Base-by-base conservation (phyloP, 176 grass and related monocot genomes). In the Ensete glaucum region DNA sequence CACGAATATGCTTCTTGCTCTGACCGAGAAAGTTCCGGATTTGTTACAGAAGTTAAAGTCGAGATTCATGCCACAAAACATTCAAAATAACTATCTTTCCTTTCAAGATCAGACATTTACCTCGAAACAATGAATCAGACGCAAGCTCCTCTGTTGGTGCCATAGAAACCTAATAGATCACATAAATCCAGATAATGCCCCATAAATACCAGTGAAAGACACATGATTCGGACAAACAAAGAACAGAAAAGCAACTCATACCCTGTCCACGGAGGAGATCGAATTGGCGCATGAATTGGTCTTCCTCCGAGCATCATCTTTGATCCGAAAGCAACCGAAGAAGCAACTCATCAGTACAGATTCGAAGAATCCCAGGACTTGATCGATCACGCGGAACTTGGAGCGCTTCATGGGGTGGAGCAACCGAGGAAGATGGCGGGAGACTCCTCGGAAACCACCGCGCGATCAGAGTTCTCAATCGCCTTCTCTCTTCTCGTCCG, bases 301-400 rank as follows among this genome's bases (percentile, higher is more conserved):
- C 34, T 62, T 73, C 78, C 57, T 73, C 68, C 56, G 78, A 8
- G 50, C 20, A n/a, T 80, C 56, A 24, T 63, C 67, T 53, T 73
- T 72, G 43, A 52, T 64, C 29, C 78, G 54, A 50, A 80, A 80
- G 78, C 78, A 80, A 22, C 67, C 21, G 11, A 80, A 80, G 55
- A 80, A 73, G 53, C 78, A 80, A 24, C 57, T 56, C 69, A 73
- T 62, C 9, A 80, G 25, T 12, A 50, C 68, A 3, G 78, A 72
- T 29, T 80, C 78, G 14, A 80, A 59, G n/a, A 80, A 80, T 1
- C 57, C 21, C 23, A 80, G 10, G 58, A 73, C 68, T 9, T 60
- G 20, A 16, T 72, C 64, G 69, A 80, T 26, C 9, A 50, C 56
- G 9, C 69, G 56, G 52, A 59, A 73, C 69, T 53, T 53, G 55